Evolutionary conservation across 1,139 yeast genomes (phyloP), one percentile per base, ranked within the genome.

Genomic region (Scheffersomyces quercinus): DNA sequence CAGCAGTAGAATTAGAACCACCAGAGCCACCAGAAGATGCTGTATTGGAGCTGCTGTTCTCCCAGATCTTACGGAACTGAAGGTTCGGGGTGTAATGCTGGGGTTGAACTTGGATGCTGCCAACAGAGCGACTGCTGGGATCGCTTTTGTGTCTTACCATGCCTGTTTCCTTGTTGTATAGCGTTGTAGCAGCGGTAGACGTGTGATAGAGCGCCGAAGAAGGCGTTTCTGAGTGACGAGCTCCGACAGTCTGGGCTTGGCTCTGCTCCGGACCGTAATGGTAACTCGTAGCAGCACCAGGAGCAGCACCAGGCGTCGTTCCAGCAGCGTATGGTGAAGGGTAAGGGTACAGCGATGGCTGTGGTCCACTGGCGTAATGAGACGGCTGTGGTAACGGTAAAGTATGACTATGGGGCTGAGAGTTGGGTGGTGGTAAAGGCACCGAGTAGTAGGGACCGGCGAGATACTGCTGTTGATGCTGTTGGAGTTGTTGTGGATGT

Each of bases 31-130:
- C 7, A 42, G 43, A 28, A 44, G 20, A 16, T 16, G 37, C 16
- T 44, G 36, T 44, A 29, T 14, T 51, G 30, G 28, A 42, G 11
- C 31, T 45, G 11, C 51, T 37, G 38, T 51, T 54, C 39, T 66
- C 69, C 75, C 77, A 71, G 16, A 72, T 70, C 49, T 71, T 69
- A 39, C 76, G 54, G 51, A 72, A 72, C 47, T 69, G 73, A 20
- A 69, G 55, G 40, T 53, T 55, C 3, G 73, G 67, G 11, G 65
- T 53, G 41, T 63, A 62, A 37, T 60, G 64, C 41, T 59, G 64
- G 28, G 34, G n/a, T 11, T 31, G 34, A 7, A 31, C 34, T 3
- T 14, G 20, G 5, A 31, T 31, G n/a, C 20, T 14, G 16, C 20
- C 34, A 11, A 16, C 20, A 13, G 34, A 11, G 6, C 34, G 34